These are phyloP conservation scores for Gossypium herbaceum DNA, from an alignment of 345 rosid species.

Conservation along the genomic window DNA sequence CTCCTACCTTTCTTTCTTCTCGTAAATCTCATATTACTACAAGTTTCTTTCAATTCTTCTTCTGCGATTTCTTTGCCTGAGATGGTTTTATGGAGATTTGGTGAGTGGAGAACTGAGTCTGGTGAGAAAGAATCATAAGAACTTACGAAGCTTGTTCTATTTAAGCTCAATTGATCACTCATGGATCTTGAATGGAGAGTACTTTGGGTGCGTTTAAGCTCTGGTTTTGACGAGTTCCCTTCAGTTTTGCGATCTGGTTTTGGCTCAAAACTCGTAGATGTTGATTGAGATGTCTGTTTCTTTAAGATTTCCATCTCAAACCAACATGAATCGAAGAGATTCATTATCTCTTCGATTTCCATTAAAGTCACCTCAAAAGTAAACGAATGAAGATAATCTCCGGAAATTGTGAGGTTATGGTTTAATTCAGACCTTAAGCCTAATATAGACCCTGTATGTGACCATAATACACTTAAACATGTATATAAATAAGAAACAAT, in stretches of 20 bases:
- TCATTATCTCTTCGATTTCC: conserved; percentile 28
- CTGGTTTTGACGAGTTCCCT: conserved; percentile 20
- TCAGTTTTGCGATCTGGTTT: conserved; percentile 25
- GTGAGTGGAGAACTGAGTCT: conserved; percentile 40
- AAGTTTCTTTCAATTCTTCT: conserved; percentile 9
- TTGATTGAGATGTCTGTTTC: conserved; percentile 16
- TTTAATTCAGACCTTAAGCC: background rate
- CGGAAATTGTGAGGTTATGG: conserved; percentile 5
- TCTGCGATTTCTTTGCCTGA: conserved; percentile 38
- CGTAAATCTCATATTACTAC: conserved; percentile 9
- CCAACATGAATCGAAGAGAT: conserved; percentile 47
- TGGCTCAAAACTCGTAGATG: conserved; percentile 7
- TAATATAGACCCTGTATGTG: background rate
- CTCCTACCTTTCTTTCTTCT: conserved; percentile 33
- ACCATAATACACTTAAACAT: conserved; percentile 21
- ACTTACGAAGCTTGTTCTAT: conserved; percentile 27
- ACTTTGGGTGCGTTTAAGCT: conserved; percentile 21
- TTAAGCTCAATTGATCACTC: conserved; percentile 44
- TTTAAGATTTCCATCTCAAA: conserved; percentile 42
- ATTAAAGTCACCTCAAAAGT: conserved; percentile 29
- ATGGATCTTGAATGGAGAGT: conserved; percentile 37
- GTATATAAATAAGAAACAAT: background rate
- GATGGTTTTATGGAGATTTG: conserved; percentile 30
- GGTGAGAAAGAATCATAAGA: conserved; percentile 30
- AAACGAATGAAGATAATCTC: background rate